Percentiles rank a stretch among this genome's conserved stretches.
Conservation (phyloP, 2,329 filamentous ascomycete species). For the Dactylellina parvicollis region DNA sequence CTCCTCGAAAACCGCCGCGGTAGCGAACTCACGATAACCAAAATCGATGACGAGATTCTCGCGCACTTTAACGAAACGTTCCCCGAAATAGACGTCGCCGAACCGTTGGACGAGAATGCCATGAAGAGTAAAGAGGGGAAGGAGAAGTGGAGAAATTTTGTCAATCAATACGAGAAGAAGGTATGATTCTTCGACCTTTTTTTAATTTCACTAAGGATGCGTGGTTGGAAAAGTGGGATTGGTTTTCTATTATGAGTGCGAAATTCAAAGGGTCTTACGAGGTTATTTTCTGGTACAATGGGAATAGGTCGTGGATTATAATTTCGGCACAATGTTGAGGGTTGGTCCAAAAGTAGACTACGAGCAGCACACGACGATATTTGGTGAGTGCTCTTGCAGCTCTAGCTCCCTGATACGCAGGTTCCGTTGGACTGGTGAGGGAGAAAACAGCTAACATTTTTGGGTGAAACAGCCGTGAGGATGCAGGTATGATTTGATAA, state of each 20-base stretch:
- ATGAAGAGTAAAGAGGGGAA: constrained; percentile 99
- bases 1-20: constrained; percentile 91
- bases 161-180: constrained; percentile 91
- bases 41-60: constrained; percentile 93
- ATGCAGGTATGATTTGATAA: constrained; percentile 65
- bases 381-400: constrained; percentile 69
- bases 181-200: constrained; percentile 30
- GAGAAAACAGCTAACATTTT: constrained; percentile 13
- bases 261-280: neutral
- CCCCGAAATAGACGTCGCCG: constrained; percentile 87
- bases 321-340: constrained; percentile 94
- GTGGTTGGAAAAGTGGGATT: neutral
- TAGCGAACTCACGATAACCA: constrained; percentile 88
- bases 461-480: constrained; percentile 61
- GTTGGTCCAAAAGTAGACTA: constrained; percentile 83
- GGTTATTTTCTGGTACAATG: neutral
- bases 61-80: constrained; percentile 88
- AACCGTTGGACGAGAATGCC: constrained; percentile 83
- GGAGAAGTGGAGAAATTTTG: constrained; percentile 92
- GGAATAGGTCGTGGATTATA: constrained; percentile 83
- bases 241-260: too few relatives aligned
- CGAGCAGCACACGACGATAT: constrained; percentile 87
- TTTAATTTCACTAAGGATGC: too few relatives aligned
- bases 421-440: neutral
- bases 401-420: neutral